These are phyloP conservation scores for Cercis canadensis DNA, from an alignment of 306 rosid genomes.

Conservation along the genomic window DNA sequence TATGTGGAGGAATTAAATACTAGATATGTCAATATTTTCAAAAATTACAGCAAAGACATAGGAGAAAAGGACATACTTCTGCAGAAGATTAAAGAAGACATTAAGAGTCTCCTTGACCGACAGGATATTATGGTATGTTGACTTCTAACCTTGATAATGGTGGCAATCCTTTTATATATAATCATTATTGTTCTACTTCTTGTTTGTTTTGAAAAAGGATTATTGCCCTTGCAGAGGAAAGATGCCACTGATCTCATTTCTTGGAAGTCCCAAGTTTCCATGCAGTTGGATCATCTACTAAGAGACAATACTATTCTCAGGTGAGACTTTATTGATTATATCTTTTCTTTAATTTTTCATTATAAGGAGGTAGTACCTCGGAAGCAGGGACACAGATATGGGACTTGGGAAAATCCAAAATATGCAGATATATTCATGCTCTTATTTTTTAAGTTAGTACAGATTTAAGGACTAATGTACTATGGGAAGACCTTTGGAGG, in stretches of 20 bases:
- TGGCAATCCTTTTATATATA: slow-evolving; percentile 3
- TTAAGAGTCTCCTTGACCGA: slow-evolving; percentile 55
- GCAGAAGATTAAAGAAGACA: slow-evolving; percentile 68
- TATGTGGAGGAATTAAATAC: slow-evolving; percentile 80
- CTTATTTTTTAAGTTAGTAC: background rate
- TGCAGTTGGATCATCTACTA: slow-evolving; percentile 66
- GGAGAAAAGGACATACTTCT: slow-evolving; percentile 59
- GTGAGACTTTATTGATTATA: slow-evolving; percentile 48
- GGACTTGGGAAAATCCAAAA: too few relatives aligned
- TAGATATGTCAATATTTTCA: slow-evolving; percentile 73
- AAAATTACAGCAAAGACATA: slow-evolving; percentile 70
- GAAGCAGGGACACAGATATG: too few relatives aligned
- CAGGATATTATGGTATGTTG: slow-evolving; percentile 71
- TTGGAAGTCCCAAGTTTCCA: slow-evolving; percentile 77
- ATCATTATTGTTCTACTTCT: background rate
- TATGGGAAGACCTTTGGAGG: too few relatives aligned
- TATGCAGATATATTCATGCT: too few relatives aligned
- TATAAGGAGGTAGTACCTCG: slow-evolving; percentile 3
- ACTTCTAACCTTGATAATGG: slow-evolving; percentile 31
- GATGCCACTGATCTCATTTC: slow-evolving; percentile 62
- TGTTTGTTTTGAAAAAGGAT: slow-evolving; percentile 29
- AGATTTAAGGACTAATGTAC: slow-evolving; percentile 1
- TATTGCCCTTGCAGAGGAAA: slow-evolving; percentile 61
- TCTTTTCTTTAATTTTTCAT: background rate
- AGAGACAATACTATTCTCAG: slow-evolving; percentile 78